Conservation (phyloP, 768 basidiomycete genomes). For the Serendipita indica region DNA sequence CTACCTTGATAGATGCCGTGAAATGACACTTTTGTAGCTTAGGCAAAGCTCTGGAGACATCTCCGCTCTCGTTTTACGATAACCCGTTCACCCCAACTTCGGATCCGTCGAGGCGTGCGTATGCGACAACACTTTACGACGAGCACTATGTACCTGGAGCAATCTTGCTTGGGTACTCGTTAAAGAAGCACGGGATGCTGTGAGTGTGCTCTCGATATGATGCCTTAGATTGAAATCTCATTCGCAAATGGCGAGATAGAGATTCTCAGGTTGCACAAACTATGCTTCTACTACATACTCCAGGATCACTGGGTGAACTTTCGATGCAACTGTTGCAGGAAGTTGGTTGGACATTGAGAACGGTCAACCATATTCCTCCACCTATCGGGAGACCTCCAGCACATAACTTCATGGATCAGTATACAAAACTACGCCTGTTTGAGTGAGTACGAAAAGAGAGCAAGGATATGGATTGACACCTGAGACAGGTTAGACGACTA, state of each 20-base stretch:
- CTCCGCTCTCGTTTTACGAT: conserved; percentile 9
- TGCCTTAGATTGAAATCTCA: not conserved
- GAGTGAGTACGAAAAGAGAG: not conserved
- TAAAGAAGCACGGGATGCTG: conserved; percentile 11
- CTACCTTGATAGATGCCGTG: not conserved
- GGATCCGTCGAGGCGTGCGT: conserved; percentile 10
- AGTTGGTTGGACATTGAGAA: not conserved
- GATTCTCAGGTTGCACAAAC: not conserved
- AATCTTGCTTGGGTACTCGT: conserved; percentile 9
- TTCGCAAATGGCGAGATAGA: not conserved
- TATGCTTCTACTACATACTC: conserved; percentile 11
- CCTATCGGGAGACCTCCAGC: conserved; percentile 6
- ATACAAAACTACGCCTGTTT: conserved; percentile 12
- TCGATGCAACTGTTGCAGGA: conserved; percentile 7
- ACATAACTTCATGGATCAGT: conserved; percentile 12
- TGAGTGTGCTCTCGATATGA: not conserved
- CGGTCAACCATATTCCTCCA: not conserved
- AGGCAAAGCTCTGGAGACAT: conserved; percentile 6
- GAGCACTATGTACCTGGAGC: conserved; percentile 12
- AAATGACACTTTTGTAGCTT: not conserved
- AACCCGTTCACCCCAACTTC: not conserved
- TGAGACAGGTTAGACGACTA: conserved; percentile 6
- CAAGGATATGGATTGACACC: not conserved
- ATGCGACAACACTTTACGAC: conserved; percentile 11
- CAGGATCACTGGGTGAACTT: not conserved